These are phyloP conservation scores for Gardenia jasminoides DNA, from an alignment of 257 asterid genomes.

Conservation along the genomic window DNA sequence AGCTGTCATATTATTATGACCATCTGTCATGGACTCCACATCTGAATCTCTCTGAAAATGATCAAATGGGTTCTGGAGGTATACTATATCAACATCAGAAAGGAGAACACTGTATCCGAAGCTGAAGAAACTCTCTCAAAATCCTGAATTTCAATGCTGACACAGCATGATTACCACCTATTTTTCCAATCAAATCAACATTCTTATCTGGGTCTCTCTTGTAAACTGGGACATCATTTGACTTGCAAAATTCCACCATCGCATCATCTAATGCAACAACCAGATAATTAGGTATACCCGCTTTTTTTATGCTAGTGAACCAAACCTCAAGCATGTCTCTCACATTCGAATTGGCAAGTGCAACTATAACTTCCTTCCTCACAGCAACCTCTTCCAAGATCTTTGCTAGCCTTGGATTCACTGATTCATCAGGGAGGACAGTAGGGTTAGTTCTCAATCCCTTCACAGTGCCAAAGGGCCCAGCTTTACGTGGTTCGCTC, in stretches of 20 bases:
- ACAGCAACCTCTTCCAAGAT: conserved; percentile 57
- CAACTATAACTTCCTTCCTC: conserved; percentile 66
- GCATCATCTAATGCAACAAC: conserved; percentile 76
- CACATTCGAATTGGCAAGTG: conserved; percentile 78
- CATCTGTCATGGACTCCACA: conserved; percentile 88
- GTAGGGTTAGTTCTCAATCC: conserved; percentile 65
- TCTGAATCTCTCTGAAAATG: conserved; percentile 66
- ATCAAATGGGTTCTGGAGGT: conserved; percentile 76
- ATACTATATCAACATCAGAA: conserved; percentile 76
- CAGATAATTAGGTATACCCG: conserved; percentile 58
- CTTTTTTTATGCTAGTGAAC: conserved; percentile 60
- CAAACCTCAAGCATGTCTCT: conserved; percentile 59
- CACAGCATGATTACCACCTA: conserved; percentile 67
- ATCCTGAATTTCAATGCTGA: conserved; percentile 68
- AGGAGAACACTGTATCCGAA: conserved; percentile 77
- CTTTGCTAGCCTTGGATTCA: conserved; percentile 70
- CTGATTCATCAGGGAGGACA: conserved; percentile 59
- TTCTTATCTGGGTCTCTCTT: conserved; percentile 60
- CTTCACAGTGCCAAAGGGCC: conserved; percentile 76
- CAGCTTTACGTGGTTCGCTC: conserved; percentile 59
- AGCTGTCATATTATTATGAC: conserved; percentile 73
- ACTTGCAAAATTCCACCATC: conserved; percentile 56
- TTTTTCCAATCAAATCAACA: conserved; percentile 58
- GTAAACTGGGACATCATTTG: conserved; percentile 58
- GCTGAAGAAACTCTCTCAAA: conserved; percentile 81